Conservation (phyloP, 83 land plant genomes). For the Thuja plicata region DNA sequence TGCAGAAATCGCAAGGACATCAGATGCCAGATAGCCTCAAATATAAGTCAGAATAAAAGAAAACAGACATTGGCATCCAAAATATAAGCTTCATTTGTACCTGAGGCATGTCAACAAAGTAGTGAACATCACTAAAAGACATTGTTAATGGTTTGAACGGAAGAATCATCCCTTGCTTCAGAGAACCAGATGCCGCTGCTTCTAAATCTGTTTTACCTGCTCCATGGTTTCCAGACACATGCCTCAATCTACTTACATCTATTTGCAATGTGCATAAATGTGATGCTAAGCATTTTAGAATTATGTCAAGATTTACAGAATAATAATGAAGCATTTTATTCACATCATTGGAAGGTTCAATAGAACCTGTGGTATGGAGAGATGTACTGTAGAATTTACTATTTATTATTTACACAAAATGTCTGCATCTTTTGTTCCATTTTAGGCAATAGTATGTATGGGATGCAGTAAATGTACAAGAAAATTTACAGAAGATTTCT, state of each 20-base stretch:
- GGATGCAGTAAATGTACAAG: neutral
- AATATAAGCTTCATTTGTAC: slow-evolving; percentile 26
- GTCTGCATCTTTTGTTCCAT: neutral
- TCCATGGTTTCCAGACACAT: slow-evolving; percentile 18
- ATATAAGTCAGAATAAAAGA: neutral
- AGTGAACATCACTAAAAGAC: neutral
- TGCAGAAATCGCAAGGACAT: slow-evolving; percentile 12
- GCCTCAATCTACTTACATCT: slow-evolving; percentile 28
- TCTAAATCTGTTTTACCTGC: slow-evolving; percentile 28
- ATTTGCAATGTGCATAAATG: slow-evolving; percentile 33
- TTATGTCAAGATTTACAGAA: neutral
- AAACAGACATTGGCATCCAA: neutral
- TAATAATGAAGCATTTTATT: neutral
- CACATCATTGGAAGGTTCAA: too few species aligned
- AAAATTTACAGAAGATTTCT: too few species aligned
- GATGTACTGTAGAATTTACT: neutral
- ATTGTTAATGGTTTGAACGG: neutral
- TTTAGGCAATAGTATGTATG: neutral
- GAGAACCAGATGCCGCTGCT: slow-evolving; percentile 4
- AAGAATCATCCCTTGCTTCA: neutral
- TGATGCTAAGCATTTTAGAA: neutral
- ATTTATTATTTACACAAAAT: neutral
- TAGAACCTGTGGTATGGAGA: neutral
- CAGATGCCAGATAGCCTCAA: neutral
- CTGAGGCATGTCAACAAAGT: slow-evolving; percentile 64